Evolutionary conservation across 805 yeast genomes (phyloP), one percentile per base, ranked within the genome.

Genomic region (Starmerella vaccinii): DNA sequence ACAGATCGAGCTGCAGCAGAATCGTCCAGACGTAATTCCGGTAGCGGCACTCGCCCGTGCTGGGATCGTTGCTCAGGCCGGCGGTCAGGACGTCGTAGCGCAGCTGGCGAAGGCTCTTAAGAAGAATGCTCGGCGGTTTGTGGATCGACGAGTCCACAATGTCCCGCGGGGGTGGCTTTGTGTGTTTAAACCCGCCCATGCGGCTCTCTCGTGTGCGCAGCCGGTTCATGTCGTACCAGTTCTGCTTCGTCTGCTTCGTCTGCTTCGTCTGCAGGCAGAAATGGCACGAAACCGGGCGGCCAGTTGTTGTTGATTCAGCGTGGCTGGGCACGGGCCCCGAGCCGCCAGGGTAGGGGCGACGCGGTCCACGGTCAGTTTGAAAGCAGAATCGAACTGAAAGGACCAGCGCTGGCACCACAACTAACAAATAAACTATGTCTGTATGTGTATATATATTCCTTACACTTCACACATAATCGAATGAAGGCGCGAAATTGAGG

Each of bases 1-100:
- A 80, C 0, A 79, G 81, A 24, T 57, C 59, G 3, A 50, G 42
- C 40, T 85, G 71, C 12, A 83, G 70, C 16, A 88, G 68, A 15
- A 88, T 80, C 1, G 88, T 76, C 96, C 96, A 88, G 1, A 85
- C 83, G 57, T 82, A 82, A 13, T 78, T 68, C 54, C 95, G 65
- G 61, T 83, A 84, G 1, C 84, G 80, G 59, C 85, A 80, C 47
- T 70, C 72, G 15, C 73, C 60, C 1, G 55, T 47, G 2, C 23
- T 23, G 12, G 53, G 45, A 21, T 52, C 52, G 3, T 47, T 18
- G 22, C 40, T 16, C 35, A 70, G 58, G 1, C 79, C 78, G 34
- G 75, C 77, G n/a, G 73, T 72, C 16, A 76, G 63, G 18, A 76
- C 71, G 50, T 67, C 72, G 57, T 76, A 75, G 39, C 82, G 66